Base-by-base conservation (phyloP, 495 filamentous ascomycete genomes). In the Rhizodiscina lignyota region DNA sequence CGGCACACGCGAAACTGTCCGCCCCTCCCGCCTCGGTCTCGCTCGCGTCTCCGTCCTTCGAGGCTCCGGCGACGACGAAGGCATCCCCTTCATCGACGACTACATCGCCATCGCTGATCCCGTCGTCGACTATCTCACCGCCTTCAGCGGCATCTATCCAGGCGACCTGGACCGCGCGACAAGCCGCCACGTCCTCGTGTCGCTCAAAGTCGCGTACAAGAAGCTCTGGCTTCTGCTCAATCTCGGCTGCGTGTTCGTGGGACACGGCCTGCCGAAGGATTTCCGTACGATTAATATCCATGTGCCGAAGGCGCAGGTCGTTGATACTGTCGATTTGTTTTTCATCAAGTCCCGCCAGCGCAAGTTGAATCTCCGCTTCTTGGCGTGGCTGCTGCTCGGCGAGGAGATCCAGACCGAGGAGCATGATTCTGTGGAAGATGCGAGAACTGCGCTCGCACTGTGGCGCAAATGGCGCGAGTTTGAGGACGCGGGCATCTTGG, bases 231-330 rank as follows among this genome's bases (percentile, higher is more conserved):
- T 96, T 10, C 71, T 99, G 5, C 69, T 96, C 5, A 96, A 99
- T 51, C 66, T 94, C 1, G 89, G 91, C 20, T 92, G 83, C 56
- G 64, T 79, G 30, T 99, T 99, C 55, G 72, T 99, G 20, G 89
- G 89, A 5, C 89, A 99, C 53, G 83, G 85, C 5, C 60, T 99
- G 18, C 74, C 75, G 32, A 85, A 86, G 36, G 89, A 99, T 50
- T 99, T 96, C 60, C 82, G 89, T 24, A 89, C 84, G 34, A 91
- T 93, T 59, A 94, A 99, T 52, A 94, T 99, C 36, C 81, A 93
- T 51, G 78, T 97, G 4, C 89, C 91, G 2, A 83, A 83, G 53
- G 56, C 67, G 21, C 89, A 99, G 51, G 78, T 92, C 12, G 79
- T 94, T 22, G 89, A 99, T 54, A 99, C 89, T 2, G 81, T 83